These are phyloP conservation scores for Lathyrus aphaca DNA, from an alignment of 306 rosid species.

Conservation along the genomic window DNA sequence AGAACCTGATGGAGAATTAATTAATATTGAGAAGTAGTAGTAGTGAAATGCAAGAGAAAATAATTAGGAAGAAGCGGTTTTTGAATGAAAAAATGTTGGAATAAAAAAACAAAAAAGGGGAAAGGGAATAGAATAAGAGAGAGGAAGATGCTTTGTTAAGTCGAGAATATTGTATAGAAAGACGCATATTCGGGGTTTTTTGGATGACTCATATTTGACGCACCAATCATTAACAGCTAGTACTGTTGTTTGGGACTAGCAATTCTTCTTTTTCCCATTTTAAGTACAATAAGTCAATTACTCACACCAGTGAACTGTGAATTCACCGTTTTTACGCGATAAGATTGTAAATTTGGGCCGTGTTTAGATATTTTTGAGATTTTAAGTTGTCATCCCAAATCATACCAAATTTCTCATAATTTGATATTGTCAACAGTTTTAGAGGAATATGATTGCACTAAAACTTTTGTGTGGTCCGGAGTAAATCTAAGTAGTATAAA, in stretches of 20 bases:
- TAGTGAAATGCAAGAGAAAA: slow-evolving; percentile 8
- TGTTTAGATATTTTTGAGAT: no score
- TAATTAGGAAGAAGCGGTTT: not conserved
- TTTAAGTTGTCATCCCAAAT: no score
- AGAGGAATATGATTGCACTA: no score
- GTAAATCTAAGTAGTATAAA: no score
- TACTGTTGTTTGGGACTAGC: not conserved
- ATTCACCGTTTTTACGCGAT: no score
- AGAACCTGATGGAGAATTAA: slow-evolving; percentile 49
- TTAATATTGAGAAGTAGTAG: slow-evolving; percentile 33
- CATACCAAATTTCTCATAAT: no score
- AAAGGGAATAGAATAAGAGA: slow-evolving; percentile 41
- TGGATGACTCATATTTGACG: slow-evolving; percentile 6
- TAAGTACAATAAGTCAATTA: no score
- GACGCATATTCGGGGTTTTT: slow-evolving; percentile 55
- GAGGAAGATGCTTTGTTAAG: slow-evolving; percentile 54
- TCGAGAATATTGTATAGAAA: slow-evolving; percentile 46
- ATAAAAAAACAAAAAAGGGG: slow-evolving; percentile 12
- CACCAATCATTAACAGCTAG: not conserved
- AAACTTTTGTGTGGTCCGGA: no score
- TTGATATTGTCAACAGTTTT: no score
- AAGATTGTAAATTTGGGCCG: no score
- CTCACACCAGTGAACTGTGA: no score
- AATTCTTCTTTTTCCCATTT: not conserved
- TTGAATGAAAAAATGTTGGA: not conserved